Evolutionary conservation across 1,284 basidiomycete genomes (phyloP), one percentile per base, ranked within the genome.

Genomic region (Rhodotorula sp.): DNA sequence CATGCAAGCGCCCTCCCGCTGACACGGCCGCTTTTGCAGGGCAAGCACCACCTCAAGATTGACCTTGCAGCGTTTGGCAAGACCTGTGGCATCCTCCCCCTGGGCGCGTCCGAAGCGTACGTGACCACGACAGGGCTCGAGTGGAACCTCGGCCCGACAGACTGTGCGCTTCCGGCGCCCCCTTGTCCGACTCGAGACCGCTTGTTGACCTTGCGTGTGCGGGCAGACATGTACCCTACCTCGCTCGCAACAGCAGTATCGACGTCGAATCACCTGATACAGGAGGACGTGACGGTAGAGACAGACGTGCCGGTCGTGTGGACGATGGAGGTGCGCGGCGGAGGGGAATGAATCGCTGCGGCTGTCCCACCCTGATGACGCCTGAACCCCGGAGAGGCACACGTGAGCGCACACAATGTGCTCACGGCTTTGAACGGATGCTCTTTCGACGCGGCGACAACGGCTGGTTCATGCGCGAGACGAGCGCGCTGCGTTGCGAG

Each of bases 81-180:
- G 67, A 97, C 94, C 0, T 99, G 96, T 79, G 96, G 96, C 0
- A 85, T 99, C 21, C 85, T 99, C 16, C 97, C 96, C 0, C 86
- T 99, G 1, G 96, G 94, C 25, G 87, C 88, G 5, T 44, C 63
- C 45, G 86, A 85, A 8, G 90, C 93, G 0, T 82, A 87, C 21
- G 84, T 99, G 27, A 87, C 88, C 1, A 98, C 95, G 0, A 86
- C 84, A 12, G 97, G 97, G 0, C 84, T 98, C 55, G 85, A 89
- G 76, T 99, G 96, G 96, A 91, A 99, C 81, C 81, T 97, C 56
- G 74, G 73, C 7, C 74, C 75, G 4, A 66, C 44, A 10, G 66
- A 56, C 14, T 71, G 75, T 76, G 27, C 85, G 93, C 92, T 74
- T 66, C 87, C 83, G 52, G 64, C 64, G 58, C 42, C 55, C 72